Percentiles rank a stretch among this genome's conserved stretches.
These are phyloP conservation scores for Thuidium tamariscinum DNA, from an alignment of 225 moss, liverwort and hornwort genomes.

Conservation along the genomic window DNA sequence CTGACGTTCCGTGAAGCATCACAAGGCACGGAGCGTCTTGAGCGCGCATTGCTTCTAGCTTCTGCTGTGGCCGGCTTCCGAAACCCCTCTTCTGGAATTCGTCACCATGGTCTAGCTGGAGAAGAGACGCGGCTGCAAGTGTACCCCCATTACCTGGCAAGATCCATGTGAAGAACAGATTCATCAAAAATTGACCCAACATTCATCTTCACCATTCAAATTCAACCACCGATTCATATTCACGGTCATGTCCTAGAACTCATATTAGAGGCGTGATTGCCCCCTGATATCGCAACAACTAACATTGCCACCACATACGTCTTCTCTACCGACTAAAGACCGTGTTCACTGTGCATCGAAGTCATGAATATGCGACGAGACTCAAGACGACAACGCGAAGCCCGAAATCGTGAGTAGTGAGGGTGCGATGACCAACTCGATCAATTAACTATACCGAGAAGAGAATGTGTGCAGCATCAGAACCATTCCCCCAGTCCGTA, in stretches of 20 bases:
- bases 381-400: not conserved
- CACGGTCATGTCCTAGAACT: not conserved
- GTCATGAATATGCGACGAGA: not conserved
- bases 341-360: not conserved
- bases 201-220: not conserved
- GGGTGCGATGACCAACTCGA: not conserved
- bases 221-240: not conserved
- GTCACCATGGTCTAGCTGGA: not conserved
- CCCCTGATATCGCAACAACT: not conserved
- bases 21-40: not conserved
- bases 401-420: not conserved
- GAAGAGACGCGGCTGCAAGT: not conserved
- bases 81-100: not conserved
- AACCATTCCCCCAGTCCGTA: not conserved
- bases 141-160: not conserved
- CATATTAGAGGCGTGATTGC: not conserved
- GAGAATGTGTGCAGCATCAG: not conserved
- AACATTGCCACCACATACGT: too few relatives aligned
- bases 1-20: not conserved
- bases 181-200: not conserved
- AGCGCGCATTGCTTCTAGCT: not conserved
- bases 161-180: not conserved
- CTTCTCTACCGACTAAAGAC: not conserved
- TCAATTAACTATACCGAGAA: not conserved
- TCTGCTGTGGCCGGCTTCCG: not conserved